Conservation (phyloP, 139 green algal species). For the Ettlia oleoabundans region DNA sequence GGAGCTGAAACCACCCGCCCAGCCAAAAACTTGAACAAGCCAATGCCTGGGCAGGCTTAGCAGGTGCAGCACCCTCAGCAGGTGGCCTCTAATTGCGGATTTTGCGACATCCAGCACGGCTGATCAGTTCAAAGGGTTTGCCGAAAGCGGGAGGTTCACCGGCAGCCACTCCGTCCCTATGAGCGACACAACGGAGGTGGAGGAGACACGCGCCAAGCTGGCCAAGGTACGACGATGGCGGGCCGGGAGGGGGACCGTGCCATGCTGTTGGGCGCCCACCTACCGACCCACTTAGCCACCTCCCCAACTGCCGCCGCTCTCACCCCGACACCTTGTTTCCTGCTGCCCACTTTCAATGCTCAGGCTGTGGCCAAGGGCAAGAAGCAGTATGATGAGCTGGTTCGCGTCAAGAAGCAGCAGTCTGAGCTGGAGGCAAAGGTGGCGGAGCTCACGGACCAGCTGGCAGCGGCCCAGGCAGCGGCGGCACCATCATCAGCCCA, state of each 20-base stretch:
- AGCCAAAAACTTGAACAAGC: no score
- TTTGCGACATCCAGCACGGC: no score
- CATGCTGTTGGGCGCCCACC: neutral
- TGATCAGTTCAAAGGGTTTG: no score
- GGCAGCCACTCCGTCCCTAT: no score
- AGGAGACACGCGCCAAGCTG: neutral
- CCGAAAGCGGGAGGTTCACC: no score
- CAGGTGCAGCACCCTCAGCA: no score
- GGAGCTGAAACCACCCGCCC: no score
- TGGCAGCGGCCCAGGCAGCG: neutral
- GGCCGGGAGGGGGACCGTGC: neutral
- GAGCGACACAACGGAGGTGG: no score
- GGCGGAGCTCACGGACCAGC: neutral
- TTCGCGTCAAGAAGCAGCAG: conserved; percentile 6
- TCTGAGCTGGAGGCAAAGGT: neutral
- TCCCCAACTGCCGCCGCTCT: no score
- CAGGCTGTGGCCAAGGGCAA: conserved; percentile 31
- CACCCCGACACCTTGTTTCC: neutral
- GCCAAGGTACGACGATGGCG: neutral
- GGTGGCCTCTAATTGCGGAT: no score
- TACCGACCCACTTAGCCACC: neutral
- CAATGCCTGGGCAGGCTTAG: no score
- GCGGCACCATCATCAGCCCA: no score
- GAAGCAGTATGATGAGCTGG: conserved; percentile 13
- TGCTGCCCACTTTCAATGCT: neutral